Conservation (phyloP, 371 early-diverging fungal species). For the Thermomucor indicae-seudaticae region DNA sequence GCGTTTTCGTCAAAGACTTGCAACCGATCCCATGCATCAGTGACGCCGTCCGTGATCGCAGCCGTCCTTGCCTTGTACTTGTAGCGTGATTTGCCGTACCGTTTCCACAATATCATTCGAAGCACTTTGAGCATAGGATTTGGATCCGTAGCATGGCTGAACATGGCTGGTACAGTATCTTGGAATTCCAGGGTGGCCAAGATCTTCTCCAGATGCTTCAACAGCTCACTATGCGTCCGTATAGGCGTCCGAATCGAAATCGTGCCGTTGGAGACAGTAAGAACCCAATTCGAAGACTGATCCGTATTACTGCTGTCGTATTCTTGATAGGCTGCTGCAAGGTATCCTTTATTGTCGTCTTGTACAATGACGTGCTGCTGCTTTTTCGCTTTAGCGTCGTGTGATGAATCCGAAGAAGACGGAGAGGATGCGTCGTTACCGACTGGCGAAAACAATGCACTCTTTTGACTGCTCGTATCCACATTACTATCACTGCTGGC, state of each 20-base stretch:
- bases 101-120: slow-evolving; percentile 21
- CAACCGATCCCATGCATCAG: background rate
- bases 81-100: slow-evolving; percentile 27
- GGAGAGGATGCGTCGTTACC: background rate
- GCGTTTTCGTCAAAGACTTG: slow-evolving; percentile 1
- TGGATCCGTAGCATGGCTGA: background rate
- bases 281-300: slow-evolving; percentile 13
- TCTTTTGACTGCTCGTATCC: background rate
- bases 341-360: slow-evolving; percentile 5
- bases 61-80: slow-evolving; percentile 14
- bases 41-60: background rate
- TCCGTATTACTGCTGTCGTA: background rate
- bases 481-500: background rate
- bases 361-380: background rate
- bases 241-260: slow-evolving; percentile 30
- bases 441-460: background rate
- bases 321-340: background rate
- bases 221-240: slow-evolving; percentile 21
- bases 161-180: slow-evolving; percentile 9
- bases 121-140: slow-evolving; percentile 7
- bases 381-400: background rate
- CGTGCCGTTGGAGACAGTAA: slow-evolving; percentile 26
- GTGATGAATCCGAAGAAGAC: background rate
- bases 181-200: slow-evolving; percentile 15
- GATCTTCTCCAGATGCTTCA: slow-evolving; percentile 18